These are phyloP conservation scores for Sarocladium strictum DNA, from an alignment of 2,329 filamentous ascomycete genomes.

Conservation along the genomic window DNA sequence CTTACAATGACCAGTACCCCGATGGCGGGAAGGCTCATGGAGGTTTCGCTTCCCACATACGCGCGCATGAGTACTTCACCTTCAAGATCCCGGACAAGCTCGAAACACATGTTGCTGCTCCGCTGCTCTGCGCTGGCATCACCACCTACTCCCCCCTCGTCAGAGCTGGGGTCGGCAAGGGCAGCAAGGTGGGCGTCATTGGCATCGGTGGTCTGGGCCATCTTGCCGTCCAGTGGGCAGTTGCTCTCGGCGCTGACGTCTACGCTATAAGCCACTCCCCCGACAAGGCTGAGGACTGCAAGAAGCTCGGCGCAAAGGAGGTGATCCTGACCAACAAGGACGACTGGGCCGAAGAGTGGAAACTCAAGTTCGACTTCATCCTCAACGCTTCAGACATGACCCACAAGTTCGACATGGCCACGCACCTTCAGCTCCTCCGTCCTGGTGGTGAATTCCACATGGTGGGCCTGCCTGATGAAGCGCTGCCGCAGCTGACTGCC, in stretches of 20 bases:
- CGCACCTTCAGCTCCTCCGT: conserved; percentile 45
- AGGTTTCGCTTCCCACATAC: conserved; percentile 47
- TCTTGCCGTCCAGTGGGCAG: conserved; percentile 65
- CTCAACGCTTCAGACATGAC: conserved; percentile 45
- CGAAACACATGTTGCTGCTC: conserved; percentile 46
- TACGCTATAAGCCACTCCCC: conserved; percentile 58
- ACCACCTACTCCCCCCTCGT: conserved; percentile 66
- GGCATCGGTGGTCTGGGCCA: conserved; percentile 72
- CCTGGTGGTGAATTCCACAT: conserved; percentile 52
- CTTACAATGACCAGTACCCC: conserved; percentile 51
- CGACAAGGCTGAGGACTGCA: conserved; percentile 52
- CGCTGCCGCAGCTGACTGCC: conserved; percentile 35
- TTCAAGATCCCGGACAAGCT: conserved; percentile 52
- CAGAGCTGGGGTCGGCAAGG: conserved; percentile 61
- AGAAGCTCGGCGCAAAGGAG: conserved; percentile 56
- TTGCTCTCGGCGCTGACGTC: conserved; percentile 61
- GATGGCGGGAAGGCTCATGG: conserved; percentile 60
- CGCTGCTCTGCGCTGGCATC: conserved; percentile 73
- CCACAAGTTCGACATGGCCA: conserved; percentile 46
- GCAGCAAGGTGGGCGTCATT: conserved; percentile 65
- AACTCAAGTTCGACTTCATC: conserved; percentile 44
- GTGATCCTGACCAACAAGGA: conserved; percentile 42
- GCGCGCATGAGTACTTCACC: conserved; percentile 51
- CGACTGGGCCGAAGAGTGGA: conserved; percentile 51
- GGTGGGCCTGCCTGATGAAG: conserved; percentile 48